Conservation (phyloP, 805 yeast genomes). For the Myxozyma kluyveri region DNA sequence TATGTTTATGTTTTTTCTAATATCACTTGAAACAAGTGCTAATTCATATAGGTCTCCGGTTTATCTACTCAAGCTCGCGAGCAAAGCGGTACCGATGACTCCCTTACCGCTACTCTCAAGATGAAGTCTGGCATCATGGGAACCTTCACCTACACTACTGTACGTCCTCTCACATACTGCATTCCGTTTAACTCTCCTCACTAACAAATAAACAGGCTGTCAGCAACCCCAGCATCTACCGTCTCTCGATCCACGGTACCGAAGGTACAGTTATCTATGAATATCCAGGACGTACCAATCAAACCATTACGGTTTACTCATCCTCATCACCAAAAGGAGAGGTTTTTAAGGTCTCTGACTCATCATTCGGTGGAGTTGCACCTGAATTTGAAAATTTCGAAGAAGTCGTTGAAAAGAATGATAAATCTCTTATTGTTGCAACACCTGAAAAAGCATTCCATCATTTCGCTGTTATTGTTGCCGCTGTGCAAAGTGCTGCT, state of each 20-base stretch:
- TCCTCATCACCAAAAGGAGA: conserved; percentile 27
- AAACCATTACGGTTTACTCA: conserved; percentile 33
- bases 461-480: conserved; percentile 87
- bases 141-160: conserved; percentile 78
- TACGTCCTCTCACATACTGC: conserved; percentile 42
- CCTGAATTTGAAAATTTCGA: conserved; percentile 55
- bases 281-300: conserved; percentile 50
- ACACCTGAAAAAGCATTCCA: conserved; percentile 83
- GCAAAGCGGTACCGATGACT: conserved; percentile 78
- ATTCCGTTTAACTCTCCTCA: neutral
- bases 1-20: conserved; percentile 33
- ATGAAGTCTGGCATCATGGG: conserved; percentile 68
- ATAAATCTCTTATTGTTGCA: conserved; percentile 52
- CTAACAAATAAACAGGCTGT: conserved; percentile 13
- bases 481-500: conserved; percentile 68
- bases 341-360: conserved; percentile 31
- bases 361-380: conserved; percentile 54
- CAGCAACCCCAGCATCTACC: conserved; percentile 38
- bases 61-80: conserved; percentile 72
- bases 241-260: conserved; percentile 71
- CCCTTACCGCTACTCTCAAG: conserved; percentile 66
- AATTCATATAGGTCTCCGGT: conserved; percentile 47
- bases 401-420: conserved; percentile 60
- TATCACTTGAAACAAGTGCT: neutral
- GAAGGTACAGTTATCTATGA: conserved; percentile 72